A percentile compares a stretch with the other conserved stretches of the same genome.
phyloP scores from a whole-genome alignment of 257 asterid genomes.

The Ilex aquifolium region DNA sequence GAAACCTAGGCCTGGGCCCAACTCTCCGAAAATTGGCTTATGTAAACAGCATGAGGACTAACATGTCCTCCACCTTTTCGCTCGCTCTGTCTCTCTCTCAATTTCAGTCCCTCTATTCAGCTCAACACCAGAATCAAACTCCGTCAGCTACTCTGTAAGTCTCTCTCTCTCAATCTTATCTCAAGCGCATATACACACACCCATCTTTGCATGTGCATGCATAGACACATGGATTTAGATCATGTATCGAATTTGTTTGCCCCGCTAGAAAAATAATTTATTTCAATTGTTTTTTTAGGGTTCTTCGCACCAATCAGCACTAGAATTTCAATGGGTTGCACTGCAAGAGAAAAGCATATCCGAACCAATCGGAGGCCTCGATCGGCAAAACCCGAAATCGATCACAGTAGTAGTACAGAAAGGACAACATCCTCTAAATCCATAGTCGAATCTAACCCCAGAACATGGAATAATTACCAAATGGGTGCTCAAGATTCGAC shows the following conservation, averaged over 20 bases:
- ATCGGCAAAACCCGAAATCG: conserved; percentile 58
- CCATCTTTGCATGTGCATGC: neutral
- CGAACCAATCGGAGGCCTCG: conserved; percentile 67
- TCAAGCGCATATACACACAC: neutral
- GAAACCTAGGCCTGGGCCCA: no score
- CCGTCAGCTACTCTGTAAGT: conserved; percentile 30
- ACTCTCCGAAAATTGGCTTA: no score
- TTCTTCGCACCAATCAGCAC: conserved; percentile 10
- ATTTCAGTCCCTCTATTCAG: conserved; percentile 10
- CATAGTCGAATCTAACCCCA: conserved; percentile 9
- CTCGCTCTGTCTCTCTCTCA: neutral
- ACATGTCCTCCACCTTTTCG: no score
- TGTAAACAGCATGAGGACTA: no score
- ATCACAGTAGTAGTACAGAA: conserved; percentile 30
- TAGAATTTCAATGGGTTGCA: conserved; percentile 50
- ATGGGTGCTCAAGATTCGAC: conserved; percentile 22
- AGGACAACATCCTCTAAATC: conserved; percentile 19
- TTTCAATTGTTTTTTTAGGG: conserved; percentile 12
- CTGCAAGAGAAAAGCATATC: conserved; percentile 62
- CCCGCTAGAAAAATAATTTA: conserved; percentile 14
- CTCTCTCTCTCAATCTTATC: conserved; percentile 7
- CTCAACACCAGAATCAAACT: conserved; percentile 9
- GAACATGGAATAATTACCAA: conserved; percentile 17
- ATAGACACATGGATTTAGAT: neutral
- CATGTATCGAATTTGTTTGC: conserved; percentile 3